Conservation (phyloP, 768 basidiomycete genomes). For the Vishniacozyma victoriae region DNA sequence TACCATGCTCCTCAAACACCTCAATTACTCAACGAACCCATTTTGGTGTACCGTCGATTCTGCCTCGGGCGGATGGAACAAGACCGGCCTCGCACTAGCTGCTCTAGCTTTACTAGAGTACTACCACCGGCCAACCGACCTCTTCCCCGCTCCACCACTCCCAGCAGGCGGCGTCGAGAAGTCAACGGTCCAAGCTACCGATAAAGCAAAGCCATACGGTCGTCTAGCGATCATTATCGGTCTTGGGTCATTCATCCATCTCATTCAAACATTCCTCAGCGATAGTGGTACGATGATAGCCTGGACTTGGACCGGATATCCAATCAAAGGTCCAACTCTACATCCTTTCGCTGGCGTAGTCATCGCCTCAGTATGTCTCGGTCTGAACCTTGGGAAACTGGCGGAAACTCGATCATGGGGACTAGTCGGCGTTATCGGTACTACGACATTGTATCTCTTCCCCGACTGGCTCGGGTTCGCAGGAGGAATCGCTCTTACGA, state of each 20-base stretch:
- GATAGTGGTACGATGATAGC: constrained; percentile 73
- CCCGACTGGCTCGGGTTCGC: constrained; percentile 65
- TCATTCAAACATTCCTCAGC: constrained; percentile 64
- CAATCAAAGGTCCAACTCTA: constrained; percentile 65
- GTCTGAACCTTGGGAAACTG: no score
- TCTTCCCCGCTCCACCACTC: constrained; percentile 11
- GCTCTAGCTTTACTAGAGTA: constrained; percentile 57
- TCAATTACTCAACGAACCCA: constrained; percentile 75
- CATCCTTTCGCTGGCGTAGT: constrained; percentile 67
- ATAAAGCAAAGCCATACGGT: neutral
- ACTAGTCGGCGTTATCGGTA: constrained; percentile 38
- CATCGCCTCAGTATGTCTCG: constrained; percentile 59
- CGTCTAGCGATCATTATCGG: constrained; percentile 17
- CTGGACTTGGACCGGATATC: constrained; percentile 88
- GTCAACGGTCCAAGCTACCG: neutral
- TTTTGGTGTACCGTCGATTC: constrained; percentile 74
- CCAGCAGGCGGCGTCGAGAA: neutral
- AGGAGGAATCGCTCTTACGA: constrained; percentile 57
- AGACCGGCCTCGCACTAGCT: constrained; percentile 58
- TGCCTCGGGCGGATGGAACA: constrained; percentile 65
- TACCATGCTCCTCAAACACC: constrained; percentile 65
- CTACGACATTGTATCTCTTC: constrained; percentile 57
- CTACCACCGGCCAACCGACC: constrained; percentile 13
- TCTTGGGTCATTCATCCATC: constrained; percentile 53
- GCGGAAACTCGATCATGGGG: constrained; percentile 5